Evolutionary conservation across 441 rosid genomes (phyloP), one percentile per base, ranked within the genome.

Genomic region (Syzygium syzygioides): DNA sequence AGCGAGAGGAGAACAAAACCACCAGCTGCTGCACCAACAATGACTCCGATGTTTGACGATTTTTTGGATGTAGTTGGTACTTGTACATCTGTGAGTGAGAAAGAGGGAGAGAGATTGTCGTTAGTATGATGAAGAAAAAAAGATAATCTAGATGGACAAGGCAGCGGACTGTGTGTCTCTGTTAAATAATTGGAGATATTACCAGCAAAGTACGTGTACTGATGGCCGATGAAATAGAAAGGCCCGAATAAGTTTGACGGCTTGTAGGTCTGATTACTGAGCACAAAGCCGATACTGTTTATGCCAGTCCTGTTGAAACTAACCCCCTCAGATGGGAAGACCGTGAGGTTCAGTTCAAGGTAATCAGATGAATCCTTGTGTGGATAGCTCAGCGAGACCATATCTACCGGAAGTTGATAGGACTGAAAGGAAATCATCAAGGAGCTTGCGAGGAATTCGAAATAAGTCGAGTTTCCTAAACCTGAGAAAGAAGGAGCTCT

Each of bases 401-500:
- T 92, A 87, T 93, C 99, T 89, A 96, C 96, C 1, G 94, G 95
- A 86, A 96, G 92, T 76, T 89, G 62, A 87, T 62, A 53, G 37
- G 86, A 66, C 89, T 55, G 91, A 90, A 87, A 91, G 55, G 48
- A 50, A 14, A 8, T 3, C 83, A 48, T 91, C 89, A 92, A 55
- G 56, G 89, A 37, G 18, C 53, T 10, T 89, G 91, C 86, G 1
- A 98, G 96, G 15, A 1, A 9, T 20, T 0, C 10, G 14, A 90
- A 97, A 89, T 86, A n/a, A 14, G 92, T 89, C 13, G 14, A 1
- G 88, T 93, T 93, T 89, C 19, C 86, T 55, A 92, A 90, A 92
- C 90, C 90, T 52, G 98, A 94, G 92, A 97, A 97, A 34, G 93
- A 89, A 92, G 97, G 91, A 88, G 96, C 94, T 87, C 95, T 92